Percentiles rank a stretch among this genome's conserved stretches.
phyloP scores from a whole-genome alignment of 495 filamentous ascomycete species.

The Podospora conica region DNA sequence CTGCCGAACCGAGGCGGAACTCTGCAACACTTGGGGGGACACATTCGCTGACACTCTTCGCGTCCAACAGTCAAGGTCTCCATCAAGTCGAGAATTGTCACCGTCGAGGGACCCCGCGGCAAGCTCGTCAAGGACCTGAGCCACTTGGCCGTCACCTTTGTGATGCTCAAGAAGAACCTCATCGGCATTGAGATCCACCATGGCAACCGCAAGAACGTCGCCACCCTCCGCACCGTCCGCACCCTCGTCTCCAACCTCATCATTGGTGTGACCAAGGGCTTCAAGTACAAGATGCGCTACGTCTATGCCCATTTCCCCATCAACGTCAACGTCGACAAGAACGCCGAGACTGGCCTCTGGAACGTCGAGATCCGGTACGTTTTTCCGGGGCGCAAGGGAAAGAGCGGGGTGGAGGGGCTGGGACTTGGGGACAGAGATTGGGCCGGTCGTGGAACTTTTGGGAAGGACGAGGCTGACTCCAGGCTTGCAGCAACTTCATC shows the following conservation, averaged over 20 bases:
- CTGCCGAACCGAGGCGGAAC: neutral
- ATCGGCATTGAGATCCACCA: slow-evolving; percentile 98
- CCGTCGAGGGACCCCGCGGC: slow-evolving; percentile 92
- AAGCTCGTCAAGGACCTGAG: slow-evolving; percentile 92
- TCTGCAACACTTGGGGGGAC: neutral
- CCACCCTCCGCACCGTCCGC: slow-evolving; percentile 94
- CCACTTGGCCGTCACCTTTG: slow-evolving; percentile 94
- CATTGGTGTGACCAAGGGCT: slow-evolving; percentile 95
- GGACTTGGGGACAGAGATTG: neutral
- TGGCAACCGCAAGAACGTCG: slow-evolving; percentile 92
- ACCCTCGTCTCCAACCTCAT: slow-evolving; percentile 97
- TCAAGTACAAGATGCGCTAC: slow-evolving; percentile 99
- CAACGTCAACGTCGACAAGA: slow-evolving; percentile 99
- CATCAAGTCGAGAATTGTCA: slow-evolving; percentile 93
- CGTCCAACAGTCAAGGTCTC: slow-evolving; percentile 73
- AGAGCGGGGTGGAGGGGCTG: slow-evolving; percentile 4
- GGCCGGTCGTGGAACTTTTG: neutral
- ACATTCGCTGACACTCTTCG: slow-evolving; percentile 36
- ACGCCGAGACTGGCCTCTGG: slow-evolving; percentile 75
- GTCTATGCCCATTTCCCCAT: slow-evolving; percentile 99
- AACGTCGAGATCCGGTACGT: slow-evolving; percentile 97
- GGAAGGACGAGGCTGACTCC: slow-evolving; percentile 25
- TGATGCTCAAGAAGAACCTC: slow-evolving; percentile 66
- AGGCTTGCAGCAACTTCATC: slow-evolving; percentile 80
- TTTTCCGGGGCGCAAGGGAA: neutral